Evolutionary conservation across 2,329 filamentous ascomycete genomes (phyloP).

Genomic region (Penicillium sp.): DNA sequence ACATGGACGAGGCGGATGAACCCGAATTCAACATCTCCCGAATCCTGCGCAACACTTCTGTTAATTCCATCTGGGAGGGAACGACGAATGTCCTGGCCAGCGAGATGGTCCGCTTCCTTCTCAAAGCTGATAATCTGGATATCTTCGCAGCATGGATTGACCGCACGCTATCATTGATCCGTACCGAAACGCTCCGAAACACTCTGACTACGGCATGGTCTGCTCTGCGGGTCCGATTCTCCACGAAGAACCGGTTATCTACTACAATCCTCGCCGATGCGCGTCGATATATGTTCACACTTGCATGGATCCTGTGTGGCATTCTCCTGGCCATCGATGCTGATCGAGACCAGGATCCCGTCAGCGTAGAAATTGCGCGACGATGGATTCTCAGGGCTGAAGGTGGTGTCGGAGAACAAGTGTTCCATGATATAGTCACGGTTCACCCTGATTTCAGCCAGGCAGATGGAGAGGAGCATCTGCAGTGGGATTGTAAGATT

Average conservation of each 20-base stretch:
- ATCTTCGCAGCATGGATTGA: constrained; percentile 49
- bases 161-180: constrained; percentile 34
- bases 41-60: constrained; percentile 65
- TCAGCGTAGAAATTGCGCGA: constrained; percentile 41
- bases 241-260: constrained; percentile 18
- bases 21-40: constrained; percentile 69
- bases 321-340: constrained; percentile 46
- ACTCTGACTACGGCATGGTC: constrained; percentile 23
- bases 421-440: constrained; percentile 30
- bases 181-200: constrained; percentile 6
- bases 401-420: constrained; percentile 36
- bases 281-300: constrained; percentile 40
- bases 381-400: constrained; percentile 42
- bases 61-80: constrained; percentile 68
- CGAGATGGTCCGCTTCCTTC: constrained; percentile 49
- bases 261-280: constrained; percentile 34
- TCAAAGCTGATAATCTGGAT: constrained; percentile 30
- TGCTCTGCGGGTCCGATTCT: constrained; percentile 22
- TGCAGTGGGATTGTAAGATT: constrained; percentile 30
- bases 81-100: constrained; percentile 71
- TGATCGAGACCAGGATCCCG: constrained; percentile 36
- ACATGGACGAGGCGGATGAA: constrained; percentile 50
- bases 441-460: neutral
- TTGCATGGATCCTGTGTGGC: constrained; percentile 43
- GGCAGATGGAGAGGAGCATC: constrained; percentile 18